Conservation (phyloP, 2,329 filamentous ascomycete species). For the Trichophaea hybrida region DNA sequence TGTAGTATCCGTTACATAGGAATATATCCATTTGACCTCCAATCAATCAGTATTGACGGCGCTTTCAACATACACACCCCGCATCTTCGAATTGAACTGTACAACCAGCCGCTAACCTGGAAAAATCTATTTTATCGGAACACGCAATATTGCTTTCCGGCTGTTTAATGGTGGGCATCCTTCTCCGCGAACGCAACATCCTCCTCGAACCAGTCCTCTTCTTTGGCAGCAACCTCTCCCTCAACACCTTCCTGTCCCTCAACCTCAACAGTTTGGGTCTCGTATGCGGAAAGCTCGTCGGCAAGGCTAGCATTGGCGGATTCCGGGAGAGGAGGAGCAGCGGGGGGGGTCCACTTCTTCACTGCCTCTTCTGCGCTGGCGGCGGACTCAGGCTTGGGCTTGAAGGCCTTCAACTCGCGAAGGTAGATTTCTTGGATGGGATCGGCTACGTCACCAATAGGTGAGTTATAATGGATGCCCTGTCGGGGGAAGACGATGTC, state of each 20-base stretch:
- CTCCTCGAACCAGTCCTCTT: conserved; percentile 72
- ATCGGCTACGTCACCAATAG: conserved; percentile 42
- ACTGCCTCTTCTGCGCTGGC: conserved; percentile 81
- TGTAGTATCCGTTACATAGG: too few relatives aligned
- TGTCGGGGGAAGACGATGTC: conserved; percentile 40
- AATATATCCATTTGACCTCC: too few relatives aligned
- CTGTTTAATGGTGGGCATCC: conserved; percentile 29
- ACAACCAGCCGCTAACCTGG: neutral
- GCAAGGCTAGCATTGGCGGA: conserved; percentile 66
- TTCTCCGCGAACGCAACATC: conserved; percentile 42
- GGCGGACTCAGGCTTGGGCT: conserved; percentile 67
- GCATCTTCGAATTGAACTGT: neutral
- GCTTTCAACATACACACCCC: neutral
- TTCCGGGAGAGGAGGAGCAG: conserved; percentile 75
- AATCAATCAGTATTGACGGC: too few relatives aligned
- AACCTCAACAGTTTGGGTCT: conserved; percentile 83
- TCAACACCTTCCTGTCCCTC: conserved; percentile 51
- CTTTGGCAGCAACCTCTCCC: conserved; percentile 35
- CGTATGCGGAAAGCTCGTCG: conserved; percentile 84
- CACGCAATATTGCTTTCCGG: neutral
- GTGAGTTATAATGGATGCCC: conserved; percentile 18
- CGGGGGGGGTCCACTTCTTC: conserved; percentile 68
- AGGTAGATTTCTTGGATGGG: conserved; percentile 97
- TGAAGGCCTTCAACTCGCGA: conserved; percentile 90
- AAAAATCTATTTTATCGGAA: neutral